Evolutionary conservation across 345 rosid genomes (phyloP).

Genomic region (Abelmoschus esculentus): DNA sequence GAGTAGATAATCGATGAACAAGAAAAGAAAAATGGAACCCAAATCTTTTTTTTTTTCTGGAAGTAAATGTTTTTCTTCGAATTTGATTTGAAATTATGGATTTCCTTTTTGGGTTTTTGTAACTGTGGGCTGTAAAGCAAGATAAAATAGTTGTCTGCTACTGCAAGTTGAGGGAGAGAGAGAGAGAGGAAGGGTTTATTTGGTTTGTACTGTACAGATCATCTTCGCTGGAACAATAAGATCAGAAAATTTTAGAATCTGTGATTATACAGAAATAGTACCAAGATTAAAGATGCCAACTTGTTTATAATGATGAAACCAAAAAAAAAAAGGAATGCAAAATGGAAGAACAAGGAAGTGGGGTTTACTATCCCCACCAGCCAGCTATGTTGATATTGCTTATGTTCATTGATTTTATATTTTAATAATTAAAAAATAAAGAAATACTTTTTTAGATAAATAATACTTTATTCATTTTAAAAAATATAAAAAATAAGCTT

Average conservation of each 20-base stretch:
- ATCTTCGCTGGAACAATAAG: slow-evolving; percentile 20
- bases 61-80: not conserved
- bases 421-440: too few species aligned
- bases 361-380: slow-evolving; percentile 39
- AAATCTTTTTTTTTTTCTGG: not conserved
- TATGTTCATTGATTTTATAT: slow-evolving; percentile 7
- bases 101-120: not conserved
- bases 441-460: too few species aligned
- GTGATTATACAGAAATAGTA: not conserved
- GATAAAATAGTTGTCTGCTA: slow-evolving; percentile 41
- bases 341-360: slow-evolving; percentile 15
- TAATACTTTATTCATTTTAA: too few species aligned
- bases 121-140: slow-evolving; percentile 45
- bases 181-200: slow-evolving; percentile 18
- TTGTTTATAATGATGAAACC: not conserved
- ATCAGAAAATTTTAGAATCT: not conserved
- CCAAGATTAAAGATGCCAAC: not conserved
- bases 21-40: not conserved
- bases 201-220: slow-evolving; percentile 24
- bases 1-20: not conserved
- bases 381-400: slow-evolving; percentile 49
- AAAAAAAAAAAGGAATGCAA: not conserved
- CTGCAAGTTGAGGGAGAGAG: slow-evolving; percentile 34
- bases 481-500: too few species aligned
- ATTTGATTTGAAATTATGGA: not conserved